Conservation (phyloP, 2,329 filamentous ascomycete species). For the Pseudogymnoascus sp. region DNA sequence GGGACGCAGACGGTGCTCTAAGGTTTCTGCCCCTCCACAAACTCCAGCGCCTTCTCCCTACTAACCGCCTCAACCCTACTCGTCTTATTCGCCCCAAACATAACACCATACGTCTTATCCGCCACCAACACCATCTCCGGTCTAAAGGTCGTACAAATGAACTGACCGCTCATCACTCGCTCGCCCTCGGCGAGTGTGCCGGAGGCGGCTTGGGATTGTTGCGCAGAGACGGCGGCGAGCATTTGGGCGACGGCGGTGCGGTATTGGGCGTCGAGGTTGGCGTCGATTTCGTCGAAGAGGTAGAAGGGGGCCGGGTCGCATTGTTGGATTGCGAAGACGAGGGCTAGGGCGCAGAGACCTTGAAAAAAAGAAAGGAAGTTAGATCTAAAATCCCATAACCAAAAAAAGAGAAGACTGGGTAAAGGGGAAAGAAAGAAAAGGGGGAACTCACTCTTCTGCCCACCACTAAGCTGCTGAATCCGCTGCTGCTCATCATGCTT, state of each 20-base stretch:
- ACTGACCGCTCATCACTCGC: conserved; percentile 57
- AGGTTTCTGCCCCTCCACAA: conserved; percentile 74
- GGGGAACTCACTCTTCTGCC: conserved; percentile 79
- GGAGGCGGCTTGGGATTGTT: conserved; percentile 51
- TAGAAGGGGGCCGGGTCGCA: conserved; percentile 98
- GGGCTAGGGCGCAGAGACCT: conserved; percentile 91
- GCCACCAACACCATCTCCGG: conserved; percentile 94
- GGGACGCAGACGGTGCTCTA: not conserved
- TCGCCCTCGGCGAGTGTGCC: conserved; percentile 31
- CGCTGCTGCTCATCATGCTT: conserved; percentile 97
- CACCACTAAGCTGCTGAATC: conserved; percentile 93
- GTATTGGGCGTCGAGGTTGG: conserved; percentile 96
- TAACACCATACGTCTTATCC: conserved; percentile 96
- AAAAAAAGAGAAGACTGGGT: no score
- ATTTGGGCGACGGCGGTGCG: conserved; percentile 90
- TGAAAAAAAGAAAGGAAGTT: conserved; percentile 17
- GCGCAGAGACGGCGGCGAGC: conserved; percentile 68
- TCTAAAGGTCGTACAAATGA: conserved; percentile 98
- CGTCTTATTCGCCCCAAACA: conserved; percentile 83
- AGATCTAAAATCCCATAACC: conserved; percentile 9
- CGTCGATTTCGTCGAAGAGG: conserved; percentile 98
- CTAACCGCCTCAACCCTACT: conserved; percentile 88
- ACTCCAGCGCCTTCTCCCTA: conserved; percentile 80
- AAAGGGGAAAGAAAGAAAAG: not conserved
- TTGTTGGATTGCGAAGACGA: conserved; percentile 98